Conservation (phyloP, 164 flowering plant species). For the Warburgia ugandensis region DNA sequence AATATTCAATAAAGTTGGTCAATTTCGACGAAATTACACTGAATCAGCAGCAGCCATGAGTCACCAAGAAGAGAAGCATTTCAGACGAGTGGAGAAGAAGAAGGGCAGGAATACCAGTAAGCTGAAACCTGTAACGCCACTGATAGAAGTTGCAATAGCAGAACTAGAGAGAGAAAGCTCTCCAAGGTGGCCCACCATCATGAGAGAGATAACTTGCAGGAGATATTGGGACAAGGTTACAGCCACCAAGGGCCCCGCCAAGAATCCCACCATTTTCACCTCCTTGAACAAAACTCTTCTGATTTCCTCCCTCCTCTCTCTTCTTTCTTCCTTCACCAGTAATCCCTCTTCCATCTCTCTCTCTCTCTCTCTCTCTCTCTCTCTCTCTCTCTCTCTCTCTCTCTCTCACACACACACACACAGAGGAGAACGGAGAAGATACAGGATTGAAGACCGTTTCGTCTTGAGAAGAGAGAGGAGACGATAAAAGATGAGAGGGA, state of each 20-base stretch:
- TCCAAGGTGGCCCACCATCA: constrained; percentile 59
- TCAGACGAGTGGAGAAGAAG: too few relatives aligned
- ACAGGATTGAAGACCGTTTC: too few relatives aligned
- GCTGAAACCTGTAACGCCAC: constrained; percentile 45
- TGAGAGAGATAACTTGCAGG: constrained; percentile 30
- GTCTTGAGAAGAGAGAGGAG: too few relatives aligned
- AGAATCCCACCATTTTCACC: constrained; percentile 18
- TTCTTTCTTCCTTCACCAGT: constrained; percentile 1
- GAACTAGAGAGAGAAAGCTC: constrained; percentile 43
- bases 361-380: not conserved
- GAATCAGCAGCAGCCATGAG: too few relatives aligned
- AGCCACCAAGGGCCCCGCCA: constrained; percentile 40
- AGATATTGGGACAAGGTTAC: constrained; percentile 25
- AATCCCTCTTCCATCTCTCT: constrained; percentile 17
- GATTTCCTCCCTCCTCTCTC: not conserved
- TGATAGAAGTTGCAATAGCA: constrained; percentile 39
- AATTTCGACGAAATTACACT: too few relatives aligned
- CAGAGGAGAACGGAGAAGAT: too few relatives aligned
- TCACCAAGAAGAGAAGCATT: too few relatives aligned
- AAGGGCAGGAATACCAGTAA: constrained; percentile 24
- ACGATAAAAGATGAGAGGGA: too few relatives aligned
- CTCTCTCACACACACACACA: too few relatives aligned
- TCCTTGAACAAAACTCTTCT: constrained; percentile 21
- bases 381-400: too few relatives aligned
- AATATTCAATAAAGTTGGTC: too few relatives aligned